Evolutionary conservation across 768 basidiomycete species (phyloP).

Genomic region (Tylopilus plumbeoviolaceoides): DNA sequence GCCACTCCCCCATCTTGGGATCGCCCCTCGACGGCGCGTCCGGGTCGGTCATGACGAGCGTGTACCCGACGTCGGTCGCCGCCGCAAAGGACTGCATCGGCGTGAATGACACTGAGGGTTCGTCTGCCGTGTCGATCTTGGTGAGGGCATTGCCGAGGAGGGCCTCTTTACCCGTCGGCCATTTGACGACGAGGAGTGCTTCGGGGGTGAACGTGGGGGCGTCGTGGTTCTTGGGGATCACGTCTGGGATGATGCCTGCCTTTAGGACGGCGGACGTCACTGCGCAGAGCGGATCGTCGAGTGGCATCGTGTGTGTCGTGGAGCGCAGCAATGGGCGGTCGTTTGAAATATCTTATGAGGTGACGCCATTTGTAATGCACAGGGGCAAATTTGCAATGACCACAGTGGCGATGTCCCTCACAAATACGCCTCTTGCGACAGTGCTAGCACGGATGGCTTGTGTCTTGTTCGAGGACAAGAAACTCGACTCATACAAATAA

Average conservation of each 20-base stretch:
- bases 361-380: background rate
- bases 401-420: too few species aligned
- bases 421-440: too few species aligned
- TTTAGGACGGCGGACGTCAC: conserved; percentile 13
- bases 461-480: too few species aligned
- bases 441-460: too few species aligned
- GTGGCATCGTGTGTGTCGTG: conserved; percentile 14
- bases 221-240: conserved; percentile 18
- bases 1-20: conserved; percentile 48
- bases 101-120: conserved; percentile 46
- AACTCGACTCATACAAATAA: too few species aligned
- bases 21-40: conserved; percentile 51
- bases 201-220: conserved; percentile 22
- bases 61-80: conserved; percentile 38
- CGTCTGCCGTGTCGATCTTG: conserved; percentile 40
- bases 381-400: background rate
- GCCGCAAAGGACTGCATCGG: conserved; percentile 37
- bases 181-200: conserved; percentile 26
- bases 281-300: conserved; percentile 25
- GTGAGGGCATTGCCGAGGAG: conserved; percentile 37
- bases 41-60: conserved; percentile 55
- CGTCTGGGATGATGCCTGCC: conserved; percentile 29
- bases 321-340: background rate
- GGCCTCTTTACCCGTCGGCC: conserved; percentile 31
- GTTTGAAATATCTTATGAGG: too few species aligned